Conservation (phyloP, 208 protist genomes). For the Crithidia thermophila region DNA sequence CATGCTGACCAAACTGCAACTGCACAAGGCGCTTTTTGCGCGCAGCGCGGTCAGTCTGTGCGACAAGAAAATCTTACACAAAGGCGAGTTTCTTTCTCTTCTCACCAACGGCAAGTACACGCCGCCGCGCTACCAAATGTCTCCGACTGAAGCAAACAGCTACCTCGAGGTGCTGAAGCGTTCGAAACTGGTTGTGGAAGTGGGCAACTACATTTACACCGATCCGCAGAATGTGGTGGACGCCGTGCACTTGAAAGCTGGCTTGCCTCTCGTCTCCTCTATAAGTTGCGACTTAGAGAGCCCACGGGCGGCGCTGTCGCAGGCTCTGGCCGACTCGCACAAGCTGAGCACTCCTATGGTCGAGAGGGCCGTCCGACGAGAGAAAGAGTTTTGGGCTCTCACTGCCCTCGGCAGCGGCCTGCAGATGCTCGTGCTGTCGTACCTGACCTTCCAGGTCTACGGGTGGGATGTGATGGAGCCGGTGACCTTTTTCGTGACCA, state of each 20-base stretch:
- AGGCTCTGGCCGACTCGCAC: constrained; percentile 8
- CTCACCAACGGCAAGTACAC: constrained; percentile 38
- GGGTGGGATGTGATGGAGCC: constrained; percentile 89
- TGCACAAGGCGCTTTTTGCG: constrained; percentile 27
- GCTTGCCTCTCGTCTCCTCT: constrained; percentile 46
- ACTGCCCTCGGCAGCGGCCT: constrained; percentile 54
- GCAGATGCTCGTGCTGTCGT: constrained; percentile 78
- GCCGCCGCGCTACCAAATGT: constrained; percentile 50
- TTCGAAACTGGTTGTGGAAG: constrained; percentile 34
- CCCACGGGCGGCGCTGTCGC: background rate
- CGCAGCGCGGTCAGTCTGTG: constrained; percentile 22
- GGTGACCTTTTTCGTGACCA: constrained; percentile 78
- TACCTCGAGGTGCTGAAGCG: constrained; percentile 46
- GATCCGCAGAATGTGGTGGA: constrained; percentile 51
- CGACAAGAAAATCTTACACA: constrained; percentile 33
- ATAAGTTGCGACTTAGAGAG: constrained; percentile 6
- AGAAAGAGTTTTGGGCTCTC: constrained; percentile 71
- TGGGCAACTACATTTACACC: constrained; percentile 42
- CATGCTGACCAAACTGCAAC: constrained; percentile 16
- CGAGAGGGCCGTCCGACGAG: constrained; percentile 18
- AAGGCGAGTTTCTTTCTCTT: constrained; percentile 40
- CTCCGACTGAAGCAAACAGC: constrained; percentile 35
- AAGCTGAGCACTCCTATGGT: constrained; percentile 2
- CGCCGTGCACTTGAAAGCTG: constrained; percentile 51
- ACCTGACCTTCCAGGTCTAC: constrained; percentile 79